These are phyloP conservation scores for Phialophora verrucosa DNA, from an alignment of 2,329 filamentous ascomycete species.

Conservation along the genomic window DNA sequence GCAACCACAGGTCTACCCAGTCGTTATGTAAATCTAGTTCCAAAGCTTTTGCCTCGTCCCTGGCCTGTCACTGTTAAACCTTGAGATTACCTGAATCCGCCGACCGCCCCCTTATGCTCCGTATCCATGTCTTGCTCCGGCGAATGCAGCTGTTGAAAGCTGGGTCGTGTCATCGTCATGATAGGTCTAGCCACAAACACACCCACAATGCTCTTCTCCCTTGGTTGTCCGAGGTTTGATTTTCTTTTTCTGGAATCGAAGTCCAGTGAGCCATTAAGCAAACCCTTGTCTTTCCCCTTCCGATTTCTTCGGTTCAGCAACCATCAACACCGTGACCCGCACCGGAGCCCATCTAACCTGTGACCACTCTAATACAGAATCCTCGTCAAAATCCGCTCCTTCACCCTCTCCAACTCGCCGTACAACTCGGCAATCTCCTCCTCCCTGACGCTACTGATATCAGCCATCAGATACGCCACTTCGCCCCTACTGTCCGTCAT, in stretches of 20 bases:
- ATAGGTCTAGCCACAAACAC: not conserved
- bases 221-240: not conserved
- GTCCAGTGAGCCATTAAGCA: not conserved
- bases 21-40: not conserved
- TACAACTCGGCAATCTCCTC: conserved; percentile 85
- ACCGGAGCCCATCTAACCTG: too few species aligned
- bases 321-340: not conserved
- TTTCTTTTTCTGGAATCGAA: not conserved
- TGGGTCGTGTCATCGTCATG: not conserved
- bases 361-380: conserved; percentile 34
- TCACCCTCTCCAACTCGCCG: conserved; percentile 76
- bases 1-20: not conserved
- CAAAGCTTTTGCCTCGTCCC: not conserved
- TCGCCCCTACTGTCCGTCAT: conserved; percentile 95
- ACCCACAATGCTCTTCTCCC: not conserved
- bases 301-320: not conserved
- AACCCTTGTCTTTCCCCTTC: not conserved
- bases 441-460: conserved; percentile 84
- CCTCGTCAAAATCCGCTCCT: conserved; percentile 38
- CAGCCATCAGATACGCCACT: conserved; percentile 95
- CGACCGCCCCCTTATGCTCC: not conserved
- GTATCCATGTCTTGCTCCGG: not conserved
- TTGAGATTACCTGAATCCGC: not conserved
- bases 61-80: not conserved
- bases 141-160: conserved; percentile 5